Evolutionary conservation across 495 filamentous ascomycete species (phyloP), one percentile per base, ranked within the genome.

Genomic region (Trichoderma erinaceum): DNA sequence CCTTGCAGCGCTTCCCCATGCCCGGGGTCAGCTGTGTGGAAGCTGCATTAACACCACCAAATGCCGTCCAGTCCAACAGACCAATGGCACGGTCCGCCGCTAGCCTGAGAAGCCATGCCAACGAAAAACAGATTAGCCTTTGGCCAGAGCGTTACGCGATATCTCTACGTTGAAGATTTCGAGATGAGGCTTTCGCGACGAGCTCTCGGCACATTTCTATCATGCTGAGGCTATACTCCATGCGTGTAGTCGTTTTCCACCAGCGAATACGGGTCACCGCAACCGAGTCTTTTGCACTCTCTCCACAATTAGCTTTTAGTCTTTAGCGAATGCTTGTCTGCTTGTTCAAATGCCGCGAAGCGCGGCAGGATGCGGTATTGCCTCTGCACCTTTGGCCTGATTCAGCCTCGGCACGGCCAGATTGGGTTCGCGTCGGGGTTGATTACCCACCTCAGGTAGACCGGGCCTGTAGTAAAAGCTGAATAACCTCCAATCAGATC

Each of bases 1-100:
- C 56, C 56, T 61, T 61, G 56, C 25, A 16, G 48, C 48, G 18
- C 48, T 52, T 52, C 48, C 48, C 48, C 48, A 52, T 21, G 48
- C 48, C 48, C 48, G n/a, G 48, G 48, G 48, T 52, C 48, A 23
- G 48, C 10, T 8, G n/a, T 21, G 48, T 10, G 48, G 46, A 1
- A 11, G 48, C 21, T 18, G 48, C 18, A 11, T 52, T 23, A 6
- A 52, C 18, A 52, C 7, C 48, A 52, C n/a, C 48, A 18, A 21
- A 52, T 23, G 48, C 48, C 48, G 48, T 52, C 16, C 0, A 21
- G 18, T 6, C 16, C 46, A 52, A 21, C 48, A 46, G 43, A 18
- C 43, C 43, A 46, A 18, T 15, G 43, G 13, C 43, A 46, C 43
- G 43, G 18, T 46, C 48, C 48, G 21, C 48, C 48, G 48, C 48